Percentiles rank a stretch among this genome's conserved stretches.
Conservation (phyloP, 495 filamentous ascomycete genomes). For the Penicillium roqueforti region DNA sequence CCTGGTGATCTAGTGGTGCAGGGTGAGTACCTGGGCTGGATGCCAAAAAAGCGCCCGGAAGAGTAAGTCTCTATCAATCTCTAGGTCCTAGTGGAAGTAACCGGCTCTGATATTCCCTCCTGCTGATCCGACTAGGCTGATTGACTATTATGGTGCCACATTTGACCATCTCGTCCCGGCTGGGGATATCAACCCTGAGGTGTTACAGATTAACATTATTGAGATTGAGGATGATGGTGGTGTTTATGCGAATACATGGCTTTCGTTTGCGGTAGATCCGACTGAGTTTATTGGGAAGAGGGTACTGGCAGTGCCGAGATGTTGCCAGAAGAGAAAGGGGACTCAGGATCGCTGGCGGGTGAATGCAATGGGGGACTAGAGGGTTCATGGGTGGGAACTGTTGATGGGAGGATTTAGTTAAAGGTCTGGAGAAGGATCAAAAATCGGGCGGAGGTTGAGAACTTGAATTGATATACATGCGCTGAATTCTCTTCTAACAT, state of each 20-base stretch:
- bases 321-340: slow-evolving; percentile 37
- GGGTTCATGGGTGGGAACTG: too few species aligned
- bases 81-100: background rate
- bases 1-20: slow-evolving; percentile 26
- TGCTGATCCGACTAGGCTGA: slow-evolving; percentile 15
- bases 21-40: slow-evolving; percentile 31
- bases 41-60: slow-evolving; percentile 17
- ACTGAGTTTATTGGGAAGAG: slow-evolving; percentile 34
- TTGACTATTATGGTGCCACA: slow-evolving; percentile 40
- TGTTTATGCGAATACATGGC: slow-evolving; percentile 24
- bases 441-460: too few species aligned
- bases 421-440: too few species aligned
- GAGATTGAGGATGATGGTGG: slow-evolving; percentile 29
- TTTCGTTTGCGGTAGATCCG: slow-evolving; percentile 28
- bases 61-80: background rate
- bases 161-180: slow-evolving; percentile 36
- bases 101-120: background rate
- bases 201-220: slow-evolving; percentile 33
- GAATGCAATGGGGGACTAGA: slow-evolving; percentile 6
- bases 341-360: slow-evolving; percentile 27
- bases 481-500: too few species aligned
- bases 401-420: too few species aligned
- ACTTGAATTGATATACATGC: too few species aligned
- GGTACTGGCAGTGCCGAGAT: slow-evolving; percentile 35
- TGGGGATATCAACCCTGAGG: slow-evolving; percentile 29